Conservation (phyloP, 2,329 filamentous ascomycete genomes). For the Monilinia vaccinii-corymbosi region DNA sequence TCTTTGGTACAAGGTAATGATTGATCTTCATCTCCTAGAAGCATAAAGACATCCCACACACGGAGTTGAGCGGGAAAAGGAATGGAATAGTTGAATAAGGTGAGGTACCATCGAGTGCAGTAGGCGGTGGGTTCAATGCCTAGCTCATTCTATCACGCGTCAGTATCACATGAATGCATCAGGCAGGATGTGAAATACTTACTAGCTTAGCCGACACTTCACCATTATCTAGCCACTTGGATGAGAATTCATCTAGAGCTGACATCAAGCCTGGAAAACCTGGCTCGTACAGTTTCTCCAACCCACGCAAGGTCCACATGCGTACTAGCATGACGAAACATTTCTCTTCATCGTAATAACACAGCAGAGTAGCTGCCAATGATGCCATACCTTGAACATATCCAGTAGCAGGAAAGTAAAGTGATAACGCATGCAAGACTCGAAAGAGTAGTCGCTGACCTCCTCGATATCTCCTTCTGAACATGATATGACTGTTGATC, state of each 20-base stretch:
- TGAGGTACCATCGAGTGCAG: conserved; percentile 94
- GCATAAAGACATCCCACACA: conserved; percentile 96
- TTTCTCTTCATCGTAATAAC: conserved; percentile 93
- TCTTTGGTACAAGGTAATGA: conserved; percentile 23
- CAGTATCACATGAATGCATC: conserved; percentile 4
- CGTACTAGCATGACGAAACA: conserved; percentile 96
- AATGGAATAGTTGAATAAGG: conserved; percentile 92
- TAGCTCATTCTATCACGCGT: conserved; percentile 53
- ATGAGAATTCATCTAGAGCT: conserved; percentile 77
- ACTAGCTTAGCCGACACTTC: conserved; percentile 76
- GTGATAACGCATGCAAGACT: conserved; percentile 80
- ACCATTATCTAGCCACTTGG: conserved; percentile 67
- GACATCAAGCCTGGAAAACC: conserved; percentile 84
- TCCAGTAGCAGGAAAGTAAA: conserved; percentile 84
- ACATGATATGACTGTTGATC: conserved; percentile 96
- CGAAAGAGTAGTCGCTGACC: conserved; percentile 88
- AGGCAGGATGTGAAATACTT: conserved; percentile 33
- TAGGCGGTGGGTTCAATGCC: conserved; percentile 84
- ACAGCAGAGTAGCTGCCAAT: conserved; percentile 81
- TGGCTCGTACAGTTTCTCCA: conserved; percentile 73
- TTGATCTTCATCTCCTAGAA: conserved; percentile 68
- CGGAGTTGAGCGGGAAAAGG: conserved; percentile 90
- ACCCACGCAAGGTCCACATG: conserved; percentile 79
- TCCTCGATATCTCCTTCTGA: conserved; percentile 80
- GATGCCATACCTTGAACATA: conserved; percentile 99